Base-by-base conservation (phyloP, 371 early-diverging fungal genomes). In the Actinomortierella ambigua region DNA sequence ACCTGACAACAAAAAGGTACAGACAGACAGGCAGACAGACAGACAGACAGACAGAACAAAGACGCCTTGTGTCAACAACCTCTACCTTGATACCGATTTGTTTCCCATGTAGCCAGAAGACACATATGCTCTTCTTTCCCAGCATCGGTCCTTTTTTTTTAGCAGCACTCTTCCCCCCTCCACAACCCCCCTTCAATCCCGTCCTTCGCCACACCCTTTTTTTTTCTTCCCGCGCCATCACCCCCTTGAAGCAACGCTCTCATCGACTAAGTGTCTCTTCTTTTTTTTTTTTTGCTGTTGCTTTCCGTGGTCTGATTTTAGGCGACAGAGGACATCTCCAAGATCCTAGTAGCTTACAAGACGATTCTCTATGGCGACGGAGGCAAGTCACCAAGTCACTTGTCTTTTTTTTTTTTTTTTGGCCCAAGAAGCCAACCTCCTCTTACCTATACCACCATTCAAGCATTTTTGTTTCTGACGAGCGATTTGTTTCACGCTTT, bases 271-370 rank as follows among this genome's bases (percentile, higher is more conserved):
- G 22, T 65, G 66, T 48, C 55, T 40, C 50, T 17, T 43, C 28
- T 42, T 26, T 20, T 49, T 40, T 18, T 48, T 27, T 14, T 34
- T 14, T 41, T 47, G 7, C 17, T 20, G n/a, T n/a, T 22, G 27
- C 53, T 23, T 28, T 67, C 50, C 18, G 6, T 34, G 17, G 6
- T 61, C 64, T 66, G 68, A 53, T 46, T 50, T 41, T 85, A 96
- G 95, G 90, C 91, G 34, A 93, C 91, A 59, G 98, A 98, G 64
- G 99, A 98, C 55, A 93, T 97, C 46, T 92, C 96, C 29, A 97
- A 94, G 82, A 92, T 91, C 77, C 83, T 98, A 22, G 83, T 92
- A 39, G 78, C 87, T 34, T 95, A 98, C 92, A 95, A 96, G 77
- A 87, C 82, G 52, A 94, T 97, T 53, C 85, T 98, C 41, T 94